Percentiles rank a stretch among this genome's conserved stretches.
These are phyloP conservation scores for Plasmodium billcollinsi DNA, from an alignment of 169 alveolate species.

Conservation along the genomic window DNA sequence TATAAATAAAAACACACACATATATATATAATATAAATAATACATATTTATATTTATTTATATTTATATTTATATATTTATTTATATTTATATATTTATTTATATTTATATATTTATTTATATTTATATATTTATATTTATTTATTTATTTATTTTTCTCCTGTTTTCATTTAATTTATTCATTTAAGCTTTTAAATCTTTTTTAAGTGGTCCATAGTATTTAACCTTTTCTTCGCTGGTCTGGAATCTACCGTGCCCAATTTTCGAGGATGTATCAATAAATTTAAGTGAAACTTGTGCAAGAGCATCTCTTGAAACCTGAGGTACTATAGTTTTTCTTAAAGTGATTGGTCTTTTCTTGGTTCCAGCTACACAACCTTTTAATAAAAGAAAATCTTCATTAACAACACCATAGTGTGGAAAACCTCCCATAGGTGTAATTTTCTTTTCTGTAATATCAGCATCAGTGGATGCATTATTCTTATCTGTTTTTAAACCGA, in stretches of 20 bases:
- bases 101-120: background rate
- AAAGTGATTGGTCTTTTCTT: conserved; percentile 97
- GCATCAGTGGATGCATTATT: conserved; percentile 98
- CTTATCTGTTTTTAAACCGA: conserved; percentile 96
- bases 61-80: background rate
- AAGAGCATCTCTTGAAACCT: conserved; percentile 94
- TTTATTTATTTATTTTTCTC: background rate
- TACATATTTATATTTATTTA: background rate
- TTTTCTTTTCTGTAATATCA: conserved; percentile 98
- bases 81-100: background rate
- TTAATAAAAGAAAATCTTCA: conserved; percentile 98
- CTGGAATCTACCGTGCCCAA: conserved; percentile 99
- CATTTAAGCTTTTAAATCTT: conserved; percentile 60
- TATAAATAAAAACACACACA: background rate
- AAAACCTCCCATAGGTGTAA: conserved; percentile 99
- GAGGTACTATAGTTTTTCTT: conserved; percentile 97
- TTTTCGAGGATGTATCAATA: conserved; percentile 99
- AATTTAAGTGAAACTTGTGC: conserved; percentile 97
- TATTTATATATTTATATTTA: background rate
- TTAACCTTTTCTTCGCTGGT: conserved; percentile 98
- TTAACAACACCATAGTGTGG: conserved; percentile 99
- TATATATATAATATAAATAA: background rate
- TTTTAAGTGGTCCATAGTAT: conserved; percentile 97
- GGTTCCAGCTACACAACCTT: conserved; percentile 99
- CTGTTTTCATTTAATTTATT: background rate